A percentile compares a stretch with the other conserved stretches of the same genome.
Conservation (phyloP, 2,329 filamentous ascomycete species). For the Claviceps sp. region DNA sequence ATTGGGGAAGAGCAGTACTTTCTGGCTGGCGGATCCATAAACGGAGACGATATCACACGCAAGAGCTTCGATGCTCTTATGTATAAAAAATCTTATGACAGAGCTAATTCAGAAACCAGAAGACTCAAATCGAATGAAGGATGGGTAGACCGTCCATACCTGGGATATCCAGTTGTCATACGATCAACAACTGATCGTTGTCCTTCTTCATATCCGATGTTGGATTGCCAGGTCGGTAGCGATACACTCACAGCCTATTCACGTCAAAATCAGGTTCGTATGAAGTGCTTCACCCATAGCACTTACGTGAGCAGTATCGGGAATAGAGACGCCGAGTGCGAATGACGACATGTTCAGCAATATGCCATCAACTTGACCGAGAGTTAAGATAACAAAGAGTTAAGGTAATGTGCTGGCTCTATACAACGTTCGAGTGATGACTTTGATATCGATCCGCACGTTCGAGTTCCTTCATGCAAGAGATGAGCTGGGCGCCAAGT, state of each 20-base stretch:
- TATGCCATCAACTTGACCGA: neutral
- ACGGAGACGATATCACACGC: conserved; percentile 51
- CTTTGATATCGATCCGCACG: no score
- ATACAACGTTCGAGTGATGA: neutral
- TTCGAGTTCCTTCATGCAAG: no score
- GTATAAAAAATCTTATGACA: conserved; percentile 76
- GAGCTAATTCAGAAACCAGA: neutral
- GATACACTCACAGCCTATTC: conserved; percentile 86
- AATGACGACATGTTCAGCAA: conserved; percentile 31
- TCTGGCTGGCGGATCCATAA: conserved; percentile 47
- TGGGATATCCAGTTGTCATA: conserved; percentile 85
- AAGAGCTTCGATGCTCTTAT: conserved; percentile 67
- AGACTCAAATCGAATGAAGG: neutral
- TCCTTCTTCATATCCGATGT: conserved; percentile 89
- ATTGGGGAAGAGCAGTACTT: conserved; percentile 76
- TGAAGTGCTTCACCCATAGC: neutral
- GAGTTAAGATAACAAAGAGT: neutral
- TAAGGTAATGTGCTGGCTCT: neutral
- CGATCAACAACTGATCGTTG: conserved; percentile 71
- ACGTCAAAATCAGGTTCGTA: neutral
- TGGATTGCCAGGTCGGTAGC: conserved; percentile 81
- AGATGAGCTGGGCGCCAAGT: no score
- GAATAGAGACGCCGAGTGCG: conserved; percentile 56
- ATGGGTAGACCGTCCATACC: conserved; percentile 32
- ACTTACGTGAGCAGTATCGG: conserved; percentile 66